Percentiles rank a stretch among this genome's conserved stretches.
These are phyloP conservation scores for Simplicillium sp. DNA, from an alignment of 2,329 filamentous ascomycete genomes.

Conservation along the genomic window DNA sequence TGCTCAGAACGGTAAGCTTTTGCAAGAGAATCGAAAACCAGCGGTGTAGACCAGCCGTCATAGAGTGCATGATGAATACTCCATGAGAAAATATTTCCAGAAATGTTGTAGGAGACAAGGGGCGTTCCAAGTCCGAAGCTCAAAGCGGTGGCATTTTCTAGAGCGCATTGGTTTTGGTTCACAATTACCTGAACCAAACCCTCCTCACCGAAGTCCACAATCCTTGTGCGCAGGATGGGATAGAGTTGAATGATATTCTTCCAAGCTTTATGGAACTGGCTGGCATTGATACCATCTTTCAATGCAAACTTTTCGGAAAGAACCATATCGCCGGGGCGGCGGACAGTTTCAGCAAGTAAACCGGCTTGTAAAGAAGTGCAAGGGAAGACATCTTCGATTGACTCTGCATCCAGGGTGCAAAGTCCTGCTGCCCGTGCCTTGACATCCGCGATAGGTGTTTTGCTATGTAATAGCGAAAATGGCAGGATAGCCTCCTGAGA, in stretches of 20 bases:
- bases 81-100: constrained; percentile 4
- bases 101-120: background rate
- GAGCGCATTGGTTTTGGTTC: constrained; percentile 5
- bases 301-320: constrained; percentile 7
- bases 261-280: constrained; percentile 8
- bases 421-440: constrained; percentile 2
- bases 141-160: constrained; percentile 22
- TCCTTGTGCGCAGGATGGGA: background rate
- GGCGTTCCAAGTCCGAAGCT: constrained; percentile 4
- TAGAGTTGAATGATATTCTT: constrained; percentile 4
- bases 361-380: constrained; percentile 12
- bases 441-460: background rate
- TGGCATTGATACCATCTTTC: constrained; percentile 3
- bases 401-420: constrained; percentile 6
- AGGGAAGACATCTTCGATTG: constrained; percentile 11
- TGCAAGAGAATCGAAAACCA: constrained; percentile 13
- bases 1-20: constrained; percentile 8
- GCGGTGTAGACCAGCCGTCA: constrained; percentile 39
- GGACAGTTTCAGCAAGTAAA: constrained; percentile 9
- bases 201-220: background rate
- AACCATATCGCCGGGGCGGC: constrained; percentile 9
- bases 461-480: background rate
- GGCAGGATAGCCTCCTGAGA: background rate
- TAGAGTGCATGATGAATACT: constrained; percentile 32
- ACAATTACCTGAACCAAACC: background rate